Evolutionary conservation across 768 basidiomycete species (phyloP), one percentile per base, ranked within the genome.

Genomic region (Psilocybe subaeruginosa): DNA sequence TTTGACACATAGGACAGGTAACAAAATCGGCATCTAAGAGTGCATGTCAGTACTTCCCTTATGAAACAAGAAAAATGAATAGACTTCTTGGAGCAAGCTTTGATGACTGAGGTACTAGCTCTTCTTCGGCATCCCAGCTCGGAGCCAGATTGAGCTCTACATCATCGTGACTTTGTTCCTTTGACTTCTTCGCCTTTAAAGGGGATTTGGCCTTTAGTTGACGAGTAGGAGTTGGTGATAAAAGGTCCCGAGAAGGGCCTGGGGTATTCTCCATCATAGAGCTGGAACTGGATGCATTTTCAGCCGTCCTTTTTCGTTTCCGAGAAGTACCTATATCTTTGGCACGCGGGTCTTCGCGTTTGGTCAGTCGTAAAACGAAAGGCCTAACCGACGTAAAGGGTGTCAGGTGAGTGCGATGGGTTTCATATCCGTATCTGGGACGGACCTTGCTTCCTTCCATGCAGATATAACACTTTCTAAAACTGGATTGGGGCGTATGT

Each of bases 361-460:
- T 77, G 12, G 80, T 73, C 3, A 85, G 69, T 27, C 69, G 66
- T 27, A 88, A 70, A 12, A 87, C 65, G 46, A 70, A 78, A 6
- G 80, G 67, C 58, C 86, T 88, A 51, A 19, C 56, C n/a, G 41
- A 41, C 35, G 58, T 35, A 61, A 47, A 43, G n/a, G 14, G 46
- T 43, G 23, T 41, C 47, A 66, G 37, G 12, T 46, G 57, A 46
- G 52, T 39, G 7, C 37, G 49, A 30, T 6, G 59, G 43, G 37
- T 9, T 48, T 29, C 11, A 41, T 11, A 33, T 19, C 9, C 17
- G 33, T 11, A 33, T 19, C 9, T 17, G 33, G 2, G n/a, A 59
- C 80, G 55, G 63, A 93, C 92, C 93, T 85, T 19, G 88, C 84
- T 37, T 72, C 73, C 61, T 84, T 84, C 91, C 92, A 95, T n/a